Evolutionary conservation across 345 rosid species (phyloP), one percentile per base, ranked within the genome.

Genomic region (Camelina neglecta): DNA sequence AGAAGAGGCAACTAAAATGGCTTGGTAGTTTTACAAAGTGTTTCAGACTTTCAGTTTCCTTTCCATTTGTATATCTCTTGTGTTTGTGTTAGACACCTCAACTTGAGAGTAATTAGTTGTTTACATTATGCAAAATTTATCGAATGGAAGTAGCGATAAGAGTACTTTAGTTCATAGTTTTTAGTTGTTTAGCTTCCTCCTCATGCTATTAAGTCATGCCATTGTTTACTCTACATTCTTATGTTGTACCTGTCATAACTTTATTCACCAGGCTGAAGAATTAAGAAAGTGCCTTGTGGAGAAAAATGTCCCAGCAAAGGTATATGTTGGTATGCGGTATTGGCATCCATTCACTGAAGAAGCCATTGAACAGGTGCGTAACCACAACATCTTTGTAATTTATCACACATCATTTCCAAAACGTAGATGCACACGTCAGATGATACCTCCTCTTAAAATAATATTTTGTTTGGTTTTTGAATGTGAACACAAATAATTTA

Each of bases 341-440:
- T 95, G 99, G 99, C 99, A 95, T 82, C 99, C 97, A 51, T 95
- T 92, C 85, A 95, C 97, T 5, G 99, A 95, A 78, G 97, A 95
- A 85, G 99, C 99, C 45, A 95, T 95, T 60, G 93, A 90, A 72
- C 96, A 87, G 99, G 99, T 95, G 81, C 36, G 97, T 95, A 82
- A 51, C 8, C 48, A 50, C 35, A 20, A 39, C 3, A 55, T 54
- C 26, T 39, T 35, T 15, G 7, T 36, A 15, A 6, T 59, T 35
- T 60, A 21, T 36, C 60, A 24, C 51, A 71, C 50, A 15, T 23
- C 49, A 48, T 23, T 45, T 47, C n/a, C 45, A 57, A 60, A 38
- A 35, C 11, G 20, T 18, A 60, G 26, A 60, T 8, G 45, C 29
- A 11, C 13, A 16, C 0, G 23, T 48, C 58, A 50, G 59, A 20